These are phyloP conservation scores for Cladochytrium replicatum DNA, from an alignment of 192 early-diverging fungal genomes.

Conservation along the genomic window DNA sequence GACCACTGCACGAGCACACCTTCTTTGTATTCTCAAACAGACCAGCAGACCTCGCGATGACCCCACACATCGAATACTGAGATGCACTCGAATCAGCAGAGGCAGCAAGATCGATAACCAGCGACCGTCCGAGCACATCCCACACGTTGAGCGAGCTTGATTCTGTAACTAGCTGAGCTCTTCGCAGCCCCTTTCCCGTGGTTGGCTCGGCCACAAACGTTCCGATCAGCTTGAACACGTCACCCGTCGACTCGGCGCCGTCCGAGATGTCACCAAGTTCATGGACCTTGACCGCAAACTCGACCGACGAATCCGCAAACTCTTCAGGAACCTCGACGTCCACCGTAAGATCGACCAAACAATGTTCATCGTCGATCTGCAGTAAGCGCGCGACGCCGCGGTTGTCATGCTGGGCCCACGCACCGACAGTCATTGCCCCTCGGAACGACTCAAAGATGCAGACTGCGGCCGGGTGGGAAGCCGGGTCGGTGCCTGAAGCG, in stretches of 20 bases:
- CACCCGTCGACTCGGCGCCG: slow-evolving; percentile 43
- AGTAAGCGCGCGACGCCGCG: slow-evolving; percentile 71
- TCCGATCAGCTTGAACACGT: slow-evolving; percentile 30
- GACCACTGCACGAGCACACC: slow-evolving; percentile 75
- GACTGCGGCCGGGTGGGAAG: slow-evolving; percentile 67
- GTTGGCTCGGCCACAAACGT: no score
- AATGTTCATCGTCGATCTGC: slow-evolving; percentile 57
- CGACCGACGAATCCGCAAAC: no score
- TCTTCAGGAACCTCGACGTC: no score
- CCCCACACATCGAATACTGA: slow-evolving; percentile 73
- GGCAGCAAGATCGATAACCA: slow-evolving; percentile 39
- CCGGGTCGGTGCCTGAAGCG: no score
- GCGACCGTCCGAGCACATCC: slow-evolving; percentile 81
- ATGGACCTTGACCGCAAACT: slow-evolving; percentile 66
- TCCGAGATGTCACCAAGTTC: slow-evolving; percentile 69
- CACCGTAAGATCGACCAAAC: slow-evolving; percentile 74
- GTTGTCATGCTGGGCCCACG: slow-evolving; percentile 33
- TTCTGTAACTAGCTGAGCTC: slow-evolving; percentile 61
- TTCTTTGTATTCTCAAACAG: slow-evolving; percentile 84
- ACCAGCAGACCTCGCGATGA: slow-evolving; percentile 82
- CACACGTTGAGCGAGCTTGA: slow-evolving; percentile 63
- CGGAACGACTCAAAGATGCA: slow-evolving; percentile 68
- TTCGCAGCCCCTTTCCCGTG: no score
- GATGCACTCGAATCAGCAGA: no score
- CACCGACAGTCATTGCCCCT: slow-evolving; percentile 14